Evolutionary conservation across 164 flowering plant genomes (phyloP), one percentile per base, ranked within the genome.

Genomic region (Liquidambar formosana): DNA sequence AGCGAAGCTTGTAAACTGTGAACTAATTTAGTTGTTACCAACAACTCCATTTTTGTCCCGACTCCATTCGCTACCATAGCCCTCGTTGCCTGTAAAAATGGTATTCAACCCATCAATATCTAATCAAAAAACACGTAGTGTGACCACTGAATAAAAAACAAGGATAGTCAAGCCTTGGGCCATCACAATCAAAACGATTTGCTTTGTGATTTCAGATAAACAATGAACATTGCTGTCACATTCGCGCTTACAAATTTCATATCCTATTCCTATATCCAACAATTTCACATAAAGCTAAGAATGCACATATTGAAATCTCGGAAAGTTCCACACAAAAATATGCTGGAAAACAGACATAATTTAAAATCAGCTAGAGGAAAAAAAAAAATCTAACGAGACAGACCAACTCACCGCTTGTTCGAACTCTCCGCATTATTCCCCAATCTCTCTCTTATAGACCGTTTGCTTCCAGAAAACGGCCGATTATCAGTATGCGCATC

Each of bases 381-480:
- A 61, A 43, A 10, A 45, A 66, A 61, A 44, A 18, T 33, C 41
- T 33, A 6, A 33, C 2, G 41, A 2, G 41, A 56, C 28, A 21
- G 13, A 61, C 16, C 13, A 41, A 13, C 70, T 23, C 54, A 76
- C 82, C 77, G 25, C 46, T 70, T 79, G 61, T 45, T 72, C 25
- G 21, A 63, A 53, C 72, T 60, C 28, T 74, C 73, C 56, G 56
- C 68, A 75, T 65, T 58, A 41, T 49, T 53, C 10, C 73, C 76
- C 43, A 68, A 25, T 53, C 78, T 60, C 12, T 83, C 79, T 33
- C 64, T 65, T 9, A 61, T 3, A 3, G 78, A 65, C 16, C 75
- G 67, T 64, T 81, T 83, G 59, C 66, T 71, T 69, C 85, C 75
- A 13, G 75, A 47, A 5, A 61, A 43, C 3, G 21, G 28, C 60